Percentiles rank a stretch among this genome's conserved stretches.
These are phyloP conservation scores for Solanum bukasovii DNA, from an alignment of 257 asterid genomes.

Conservation along the genomic window DNA sequence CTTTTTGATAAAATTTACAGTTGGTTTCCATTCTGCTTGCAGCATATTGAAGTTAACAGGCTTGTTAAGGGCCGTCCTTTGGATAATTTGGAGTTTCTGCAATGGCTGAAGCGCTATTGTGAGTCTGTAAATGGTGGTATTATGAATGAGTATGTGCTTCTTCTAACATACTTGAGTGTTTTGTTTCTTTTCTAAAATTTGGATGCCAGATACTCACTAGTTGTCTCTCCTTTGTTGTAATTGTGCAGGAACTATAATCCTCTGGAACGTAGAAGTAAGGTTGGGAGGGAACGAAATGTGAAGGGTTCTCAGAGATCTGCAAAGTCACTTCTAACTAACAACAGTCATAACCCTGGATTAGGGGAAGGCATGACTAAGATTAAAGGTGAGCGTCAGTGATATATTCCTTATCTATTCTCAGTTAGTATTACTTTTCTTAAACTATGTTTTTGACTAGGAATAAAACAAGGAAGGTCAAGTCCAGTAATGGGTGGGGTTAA, in stretches of 20 bases:
- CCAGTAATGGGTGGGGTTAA: slow-evolving; percentile 19
- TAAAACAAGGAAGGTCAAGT: slow-evolving; percentile 36
- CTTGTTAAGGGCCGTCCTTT: slow-evolving; percentile 86
- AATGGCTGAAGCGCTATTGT: slow-evolving; percentile 91
- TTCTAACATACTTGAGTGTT: background rate
- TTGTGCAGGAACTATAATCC: slow-evolving; percentile 68
- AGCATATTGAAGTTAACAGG: slow-evolving; percentile 93
- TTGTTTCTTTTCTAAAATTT: background rate
- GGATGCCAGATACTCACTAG: background rate
- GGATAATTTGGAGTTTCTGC: slow-evolving; percentile 93
- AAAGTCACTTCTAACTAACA: slow-evolving; percentile 65
- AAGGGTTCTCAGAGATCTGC: slow-evolving; percentile 48
- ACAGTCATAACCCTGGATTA: slow-evolving; percentile 29
- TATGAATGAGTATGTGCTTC: slow-evolving; percentile 55
- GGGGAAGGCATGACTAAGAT: slow-evolving; percentile 37
- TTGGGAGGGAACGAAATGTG: slow-evolving; percentile 50
- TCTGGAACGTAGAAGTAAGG: slow-evolving; percentile 76
- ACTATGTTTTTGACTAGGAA: slow-evolving; percentile 17
- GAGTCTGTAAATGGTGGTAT: slow-evolving; percentile 84
- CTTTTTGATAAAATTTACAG: background rate
- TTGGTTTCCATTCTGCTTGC: slow-evolving; percentile 11
- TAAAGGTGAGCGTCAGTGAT: slow-evolving; percentile 20
- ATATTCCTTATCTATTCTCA: background rate
- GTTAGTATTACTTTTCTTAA: background rate
- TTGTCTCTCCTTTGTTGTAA: slow-evolving; percentile 5